Conservation (phyloP, 176 grass and related monocot species). For the Raddia guianensis region DNA sequence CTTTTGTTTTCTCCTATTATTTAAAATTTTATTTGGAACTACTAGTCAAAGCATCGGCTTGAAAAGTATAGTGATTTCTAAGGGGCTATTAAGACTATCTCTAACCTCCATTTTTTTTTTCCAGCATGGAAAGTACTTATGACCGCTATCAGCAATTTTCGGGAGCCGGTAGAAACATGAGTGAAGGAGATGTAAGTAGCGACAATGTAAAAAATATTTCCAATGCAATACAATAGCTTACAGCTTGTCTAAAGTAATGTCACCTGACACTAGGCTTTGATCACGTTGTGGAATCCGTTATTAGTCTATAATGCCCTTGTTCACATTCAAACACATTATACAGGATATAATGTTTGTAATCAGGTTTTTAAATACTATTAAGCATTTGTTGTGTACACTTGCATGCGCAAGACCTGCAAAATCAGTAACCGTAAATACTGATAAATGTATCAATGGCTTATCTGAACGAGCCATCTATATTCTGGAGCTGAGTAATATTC, state of each 20-base stretch:
- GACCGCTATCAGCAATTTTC: conserved; percentile 50
- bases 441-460: too few species aligned
- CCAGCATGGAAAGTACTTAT: conserved; percentile 59
- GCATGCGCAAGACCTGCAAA: not conserved
- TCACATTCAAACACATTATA: not conserved
- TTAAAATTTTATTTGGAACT: not conserved
- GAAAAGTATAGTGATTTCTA: not conserved
- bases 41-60: not conserved
- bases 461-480: not conserved
- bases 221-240: conserved; percentile 20
- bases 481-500: not conserved
- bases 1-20: not conserved
- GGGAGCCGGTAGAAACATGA: conserved; percentile 23
- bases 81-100: not conserved
- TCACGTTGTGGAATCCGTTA: not conserved
- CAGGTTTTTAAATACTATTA: not conserved
- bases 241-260: not conserved
- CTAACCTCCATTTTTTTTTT: conserved; percentile 14
- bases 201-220: conserved; percentile 40
- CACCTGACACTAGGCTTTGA: not conserved
- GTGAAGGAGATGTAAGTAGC: conserved; percentile 29
- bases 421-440: not conserved
- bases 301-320: conserved; percentile 2
- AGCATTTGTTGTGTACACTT: not conserved
- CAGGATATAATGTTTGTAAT: not conserved